Base-by-base conservation (phyloP, 176 grass and related monocot species). In the Ensete ventricosum region DNA sequence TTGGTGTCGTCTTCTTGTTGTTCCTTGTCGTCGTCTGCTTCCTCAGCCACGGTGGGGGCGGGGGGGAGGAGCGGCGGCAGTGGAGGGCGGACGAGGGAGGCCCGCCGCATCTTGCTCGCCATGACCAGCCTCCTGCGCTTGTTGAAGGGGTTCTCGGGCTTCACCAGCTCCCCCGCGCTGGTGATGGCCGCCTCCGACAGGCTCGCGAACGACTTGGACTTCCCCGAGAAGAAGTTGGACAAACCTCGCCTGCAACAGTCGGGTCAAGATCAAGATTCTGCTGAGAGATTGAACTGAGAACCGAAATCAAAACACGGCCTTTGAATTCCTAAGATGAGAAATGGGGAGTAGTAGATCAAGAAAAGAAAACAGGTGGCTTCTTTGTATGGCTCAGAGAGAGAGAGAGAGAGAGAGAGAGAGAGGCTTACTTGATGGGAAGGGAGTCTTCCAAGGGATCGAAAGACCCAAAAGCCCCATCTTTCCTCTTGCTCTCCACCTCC, bases 121-220 rank as follows among this genome's bases (percentile, higher is more conserved):
- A 81, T 81, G n/a, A 92, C 82, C 34, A 99, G 71, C 19, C 96
- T 83, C 14, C 91, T 82, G 8, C 91, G 80, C 81, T 99, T 99
- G 84, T 99, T 99, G 91, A 91, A 99, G 0, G 91, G 88, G 81
- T 91, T 99, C 83, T 99, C 96, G 23, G 88, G 86, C 88, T 99
- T 99, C 53, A 84, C 84, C 58, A 99, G 78, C 81, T 91, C 90
- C 20, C 64, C 82, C 10, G 83, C 82, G 75, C 60, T 87, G 13
- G 78, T 72, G 26, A 52, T 5, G 58, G 62, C 62, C 21, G 82
- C 88, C 50, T 91, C 89, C 73, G 84, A 81, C 48, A 99, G 96
- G 78, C 77, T 88, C 8, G 96, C 88, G 79, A 99, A 99, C 52
- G 96, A 99, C 59, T 90, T 86, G n/a, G 96, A 95, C 81, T 89